Evolutionary conservation across 2,329 filamentous ascomycete genomes (phyloP).

Genomic region (Aureobasidium sp.): DNA sequence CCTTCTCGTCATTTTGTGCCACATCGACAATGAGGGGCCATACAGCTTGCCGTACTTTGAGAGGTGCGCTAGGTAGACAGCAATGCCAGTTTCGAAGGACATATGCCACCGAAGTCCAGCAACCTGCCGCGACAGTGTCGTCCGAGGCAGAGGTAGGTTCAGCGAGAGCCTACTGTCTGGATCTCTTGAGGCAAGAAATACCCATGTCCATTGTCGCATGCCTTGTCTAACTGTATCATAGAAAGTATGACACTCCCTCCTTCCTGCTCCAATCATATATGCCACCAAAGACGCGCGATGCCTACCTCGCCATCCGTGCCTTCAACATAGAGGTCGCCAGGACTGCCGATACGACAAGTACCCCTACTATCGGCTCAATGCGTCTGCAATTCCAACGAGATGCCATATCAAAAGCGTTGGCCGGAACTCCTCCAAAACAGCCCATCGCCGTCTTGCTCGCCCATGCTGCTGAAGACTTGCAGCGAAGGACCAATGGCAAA

Average conservation of each 20-base stretch:
- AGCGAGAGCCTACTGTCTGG: conserved; percentile 50
- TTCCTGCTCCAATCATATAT: conserved; percentile 81
- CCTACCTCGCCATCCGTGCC: conserved; percentile 82
- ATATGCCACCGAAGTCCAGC: conserved; percentile 9
- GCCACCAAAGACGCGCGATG: conserved; percentile 62
- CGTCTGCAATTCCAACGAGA: conserved; percentile 96
- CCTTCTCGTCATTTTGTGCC: background rate
- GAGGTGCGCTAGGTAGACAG: background rate
- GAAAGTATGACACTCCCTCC: conserved; percentile 82
- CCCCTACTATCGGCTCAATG: conserved; percentile 75
- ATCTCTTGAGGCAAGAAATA: conserved; percentile 42
- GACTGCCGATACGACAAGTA: conserved; percentile 83
- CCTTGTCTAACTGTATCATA: conserved; percentile 27
- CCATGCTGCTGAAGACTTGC: conserved; percentile 55
- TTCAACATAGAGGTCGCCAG: conserved; percentile 89
- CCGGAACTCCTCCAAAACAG: conserved; percentile 73
- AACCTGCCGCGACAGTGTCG: conserved; percentile 17
- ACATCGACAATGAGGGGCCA: background rate
- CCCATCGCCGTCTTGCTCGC: conserved; percentile 81
- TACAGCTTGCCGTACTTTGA: background rate
- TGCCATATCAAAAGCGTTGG: conserved; percentile 66
- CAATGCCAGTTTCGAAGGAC: background rate
- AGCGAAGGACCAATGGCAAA: conserved; percentile 36
- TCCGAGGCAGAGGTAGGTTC: conserved; percentile 39
- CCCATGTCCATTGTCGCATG: background rate